Conservation (phyloP, 805 yeast species). For the Scheffersomyces ergatensis region DNA sequence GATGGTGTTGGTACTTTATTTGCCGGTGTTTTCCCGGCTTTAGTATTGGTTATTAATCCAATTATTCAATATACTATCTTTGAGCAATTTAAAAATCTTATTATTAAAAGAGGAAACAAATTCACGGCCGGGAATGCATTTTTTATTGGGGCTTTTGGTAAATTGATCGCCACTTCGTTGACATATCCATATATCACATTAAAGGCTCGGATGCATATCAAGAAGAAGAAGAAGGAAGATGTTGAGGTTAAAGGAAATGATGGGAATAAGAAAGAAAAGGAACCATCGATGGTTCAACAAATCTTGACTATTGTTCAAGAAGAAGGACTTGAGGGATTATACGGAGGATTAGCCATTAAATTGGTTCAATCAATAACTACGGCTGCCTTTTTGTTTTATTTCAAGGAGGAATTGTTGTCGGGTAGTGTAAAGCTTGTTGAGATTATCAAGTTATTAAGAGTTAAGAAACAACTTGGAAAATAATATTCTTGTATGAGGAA, state of each 20-base stretch:
- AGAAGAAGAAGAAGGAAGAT: constrained; percentile 30
- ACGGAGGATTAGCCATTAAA: constrained; percentile 79
- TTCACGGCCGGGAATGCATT: constrained; percentile 77
- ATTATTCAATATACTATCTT: constrained; percentile 88
- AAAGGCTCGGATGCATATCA: constrained; percentile 83
- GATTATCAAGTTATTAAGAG: constrained; percentile 27
- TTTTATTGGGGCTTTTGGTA: constrained; percentile 84
- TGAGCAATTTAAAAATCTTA: constrained; percentile 75
- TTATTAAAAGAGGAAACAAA: constrained; percentile 53
- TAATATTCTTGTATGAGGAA: too few species aligned
- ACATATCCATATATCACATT: constrained; percentile 92
- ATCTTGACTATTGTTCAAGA: constrained; percentile 56
- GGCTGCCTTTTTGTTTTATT: constrained; percentile 86
- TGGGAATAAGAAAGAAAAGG: constrained; percentile 9
- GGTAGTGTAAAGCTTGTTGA: constrained; percentile 56
- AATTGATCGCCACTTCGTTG: constrained; percentile 80
- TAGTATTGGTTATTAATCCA: constrained; percentile 83
- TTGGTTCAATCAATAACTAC: constrained; percentile 80
- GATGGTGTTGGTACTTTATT: constrained; percentile 76
- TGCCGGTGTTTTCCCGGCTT: constrained; percentile 85
- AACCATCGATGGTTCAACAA: constrained; percentile 44
- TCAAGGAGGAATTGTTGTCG: constrained; percentile 78
- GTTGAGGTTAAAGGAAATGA: constrained; percentile 2
- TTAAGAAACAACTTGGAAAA: constrained; percentile 16
- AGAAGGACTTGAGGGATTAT: constrained; percentile 77